Percentiles rank a stretch among this genome's conserved stretches.
phyloP scores from a whole-genome alignment of 441 rosid genomes.

The Corymbia citriodora region DNA sequence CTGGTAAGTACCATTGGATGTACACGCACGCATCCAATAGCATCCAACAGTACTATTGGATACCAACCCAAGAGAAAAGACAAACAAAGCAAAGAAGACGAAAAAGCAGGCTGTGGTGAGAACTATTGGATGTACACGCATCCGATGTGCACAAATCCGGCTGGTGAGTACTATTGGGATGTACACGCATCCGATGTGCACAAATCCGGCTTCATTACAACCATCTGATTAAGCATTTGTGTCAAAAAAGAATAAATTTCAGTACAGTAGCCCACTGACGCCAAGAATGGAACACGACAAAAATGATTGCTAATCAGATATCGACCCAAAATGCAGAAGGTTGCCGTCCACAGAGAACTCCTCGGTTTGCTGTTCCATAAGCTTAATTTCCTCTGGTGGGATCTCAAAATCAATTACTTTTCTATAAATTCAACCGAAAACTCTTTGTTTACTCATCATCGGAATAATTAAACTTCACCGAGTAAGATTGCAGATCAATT shows the following conservation, averaged over 20 bases:
- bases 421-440: not conserved
- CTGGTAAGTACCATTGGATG: no score
- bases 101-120: not conserved
- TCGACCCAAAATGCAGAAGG: not conserved
- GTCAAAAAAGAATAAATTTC: not conserved
- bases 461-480: slow-evolving; percentile 76
- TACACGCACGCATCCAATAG: no score
- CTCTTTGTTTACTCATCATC: slow-evolving; percentile 56
- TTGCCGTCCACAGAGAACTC: not conserved
- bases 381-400: not conserved
- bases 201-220: not conserved
- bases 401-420: not conserved
- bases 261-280: not conserved
- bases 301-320: not conserved
- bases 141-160: not conserved
- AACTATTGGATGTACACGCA: not conserved
- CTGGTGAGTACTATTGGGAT: not conserved
- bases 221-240: not conserved
- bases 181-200: not conserved
- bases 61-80: not conserved
- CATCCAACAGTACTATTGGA: no score
- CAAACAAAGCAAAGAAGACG: not conserved
- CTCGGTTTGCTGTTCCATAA: not conserved
- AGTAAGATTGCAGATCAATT: slow-evolving; percentile 81
- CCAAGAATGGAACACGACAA: not conserved